Conservation (phyloP, 192 early-diverging fungal species). For the Allomyces javanicus region DNA sequence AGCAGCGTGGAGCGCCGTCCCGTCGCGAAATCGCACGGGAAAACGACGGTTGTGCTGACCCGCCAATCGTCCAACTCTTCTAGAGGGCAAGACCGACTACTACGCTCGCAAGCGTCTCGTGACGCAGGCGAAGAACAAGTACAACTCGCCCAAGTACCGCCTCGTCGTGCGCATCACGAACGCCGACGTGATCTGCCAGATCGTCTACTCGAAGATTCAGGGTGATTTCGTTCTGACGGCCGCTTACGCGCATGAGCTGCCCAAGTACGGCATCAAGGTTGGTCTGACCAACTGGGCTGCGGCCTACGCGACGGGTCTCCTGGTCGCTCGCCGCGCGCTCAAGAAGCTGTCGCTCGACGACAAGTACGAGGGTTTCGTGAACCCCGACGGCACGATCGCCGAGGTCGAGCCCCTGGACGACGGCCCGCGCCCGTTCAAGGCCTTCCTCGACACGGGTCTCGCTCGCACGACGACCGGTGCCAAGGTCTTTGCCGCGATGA, state of each 20-base stretch:
- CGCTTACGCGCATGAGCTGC: conserved; percentile 94
- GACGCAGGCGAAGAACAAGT: conserved; percentile 99
- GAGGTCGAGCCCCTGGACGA: conserved; percentile 78
- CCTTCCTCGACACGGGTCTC: conserved; percentile 91
- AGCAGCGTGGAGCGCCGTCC: too few relatives aligned
- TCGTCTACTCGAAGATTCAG: conserved; percentile 93
- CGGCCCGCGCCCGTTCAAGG: conserved; percentile 92
- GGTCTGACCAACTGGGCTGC: conserved; percentile 99
- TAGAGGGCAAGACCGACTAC: conserved; percentile 99
- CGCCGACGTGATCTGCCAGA: conserved; percentile 88
- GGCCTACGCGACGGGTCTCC: conserved; percentile 93
- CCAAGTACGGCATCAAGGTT: conserved; percentile 83
- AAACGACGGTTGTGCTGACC: too few relatives aligned
- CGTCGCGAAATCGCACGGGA: too few relatives aligned
- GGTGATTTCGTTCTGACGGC: conserved; percentile 88
- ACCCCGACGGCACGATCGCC: conserved; percentile 70
- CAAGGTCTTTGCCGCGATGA: conserved; percentile 90
- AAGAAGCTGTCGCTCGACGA: conserved; percentile 82
- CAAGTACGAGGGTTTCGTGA: conserved; percentile 88
- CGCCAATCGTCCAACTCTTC: neutral
- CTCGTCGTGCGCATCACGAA: conserved; percentile 99
- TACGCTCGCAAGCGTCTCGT: conserved; percentile 96
- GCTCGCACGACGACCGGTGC: conserved; percentile 92
- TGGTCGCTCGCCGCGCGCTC: conserved; percentile 86
- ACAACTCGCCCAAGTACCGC: conserved; percentile 99